Conservation (phyloP, 306 rosid genomes). For the Vigna mungo region DNA sequence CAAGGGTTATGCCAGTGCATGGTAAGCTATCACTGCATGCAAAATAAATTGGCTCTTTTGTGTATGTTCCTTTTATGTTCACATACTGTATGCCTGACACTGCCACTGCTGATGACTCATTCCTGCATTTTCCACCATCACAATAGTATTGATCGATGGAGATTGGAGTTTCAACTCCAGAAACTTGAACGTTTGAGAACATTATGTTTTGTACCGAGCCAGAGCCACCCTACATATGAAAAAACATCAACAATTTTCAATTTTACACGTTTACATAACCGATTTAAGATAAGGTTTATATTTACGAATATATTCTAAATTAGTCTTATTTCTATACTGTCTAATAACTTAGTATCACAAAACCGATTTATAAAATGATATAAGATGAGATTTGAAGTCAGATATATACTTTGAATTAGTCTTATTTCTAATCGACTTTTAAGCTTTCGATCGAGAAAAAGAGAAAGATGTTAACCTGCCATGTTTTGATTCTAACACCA, state of each 20-base stretch:
- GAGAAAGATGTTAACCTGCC: conserved; percentile 75
- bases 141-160: conserved; percentile 86
- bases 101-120: conserved; percentile 75
- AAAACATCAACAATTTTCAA: too few relatives aligned
- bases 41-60: conserved; percentile 59
- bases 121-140: conserved; percentile 59
- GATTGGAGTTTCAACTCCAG: conserved; percentile 69
- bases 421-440: too few relatives aligned
- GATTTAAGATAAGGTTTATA: too few relatives aligned
- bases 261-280: too few relatives aligned
- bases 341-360: too few relatives aligned
- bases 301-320: too few relatives aligned
- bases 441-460: too few relatives aligned
- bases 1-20: conserved; percentile 71
- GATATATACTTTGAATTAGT: too few relatives aligned
- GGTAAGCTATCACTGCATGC: conserved; percentile 83
- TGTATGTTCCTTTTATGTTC: conserved; percentile 74
- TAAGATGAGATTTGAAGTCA: accelerated
- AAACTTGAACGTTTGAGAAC: conserved; percentile 81
- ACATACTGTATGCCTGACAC: conserved; percentile 61
- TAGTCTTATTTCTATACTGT: too few relatives aligned
- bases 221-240: conserved; percentile 71
- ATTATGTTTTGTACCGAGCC: conserved; percentile 71
- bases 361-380: too few relatives aligned
- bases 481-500: conserved; percentile 87